A percentile compares a stretch with the other conserved stretches of the same genome.
phyloP scores from a whole-genome alignment of 768 basidiomycete species.

The Boletus reticulatus region DNA sequence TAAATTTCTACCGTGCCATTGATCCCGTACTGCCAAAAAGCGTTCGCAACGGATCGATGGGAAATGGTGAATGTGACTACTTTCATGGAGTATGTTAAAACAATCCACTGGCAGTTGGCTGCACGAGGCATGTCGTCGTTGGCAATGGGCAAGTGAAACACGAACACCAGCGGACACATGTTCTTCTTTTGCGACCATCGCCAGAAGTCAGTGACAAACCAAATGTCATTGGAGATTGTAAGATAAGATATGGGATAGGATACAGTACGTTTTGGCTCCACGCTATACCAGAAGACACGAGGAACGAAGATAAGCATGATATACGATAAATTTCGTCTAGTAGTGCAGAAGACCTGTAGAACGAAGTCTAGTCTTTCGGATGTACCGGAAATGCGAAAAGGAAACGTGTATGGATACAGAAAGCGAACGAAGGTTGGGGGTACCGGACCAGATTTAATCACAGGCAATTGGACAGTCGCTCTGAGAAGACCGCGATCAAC shows the following conservation, averaged over 20 bases:
- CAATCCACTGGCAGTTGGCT: too few species aligned
- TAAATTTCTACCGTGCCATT: too few species aligned
- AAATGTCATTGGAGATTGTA: slow-evolving; percentile 16
- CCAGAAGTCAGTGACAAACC: not conserved
- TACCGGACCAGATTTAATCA: slow-evolving; percentile 36
- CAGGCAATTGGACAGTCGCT: slow-evolving; percentile 50
- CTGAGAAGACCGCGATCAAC: slow-evolving; percentile 28
- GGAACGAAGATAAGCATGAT: slow-evolving; percentile 13
- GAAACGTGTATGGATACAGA: slow-evolving; percentile 19
- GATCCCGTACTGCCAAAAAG: too few species aligned
- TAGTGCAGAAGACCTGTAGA: slow-evolving; percentile 7
- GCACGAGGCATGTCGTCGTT: too few species aligned
- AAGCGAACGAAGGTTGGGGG: slow-evolving; percentile 16
- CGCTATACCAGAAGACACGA: slow-evolving; percentile 9
- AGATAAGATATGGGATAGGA: slow-evolving; percentile 14
- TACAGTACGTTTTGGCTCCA: slow-evolving; percentile 26
- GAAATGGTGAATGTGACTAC: not conserved
- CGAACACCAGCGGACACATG: too few species aligned
- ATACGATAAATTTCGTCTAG: slow-evolving; percentile 20
- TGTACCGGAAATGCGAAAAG: not conserved
- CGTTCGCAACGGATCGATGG: not conserved
- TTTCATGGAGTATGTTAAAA: too few species aligned
- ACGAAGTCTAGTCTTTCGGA: slow-evolving; percentile 22
- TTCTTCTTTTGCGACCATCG: not conserved
- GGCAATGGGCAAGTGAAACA: too few species aligned